Conservation (phyloP, 306 rosid species). For the Vigna angularis region DNA sequence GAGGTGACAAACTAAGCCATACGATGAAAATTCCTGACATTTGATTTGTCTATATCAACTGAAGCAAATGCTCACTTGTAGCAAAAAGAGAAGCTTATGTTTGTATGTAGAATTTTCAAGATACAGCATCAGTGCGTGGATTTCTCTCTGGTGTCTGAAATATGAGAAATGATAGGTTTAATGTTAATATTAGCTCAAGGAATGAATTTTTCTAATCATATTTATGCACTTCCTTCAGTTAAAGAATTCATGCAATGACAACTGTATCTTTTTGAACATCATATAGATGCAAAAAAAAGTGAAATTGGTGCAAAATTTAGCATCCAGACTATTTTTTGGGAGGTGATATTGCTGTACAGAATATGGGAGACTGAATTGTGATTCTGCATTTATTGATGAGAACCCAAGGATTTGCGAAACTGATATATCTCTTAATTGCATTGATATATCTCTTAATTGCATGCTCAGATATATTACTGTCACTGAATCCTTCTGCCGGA, state of each 20-base stretch:
- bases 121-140: conserved; percentile 46
- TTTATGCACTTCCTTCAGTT: conserved; percentile 43
- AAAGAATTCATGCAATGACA: conserved; percentile 46
- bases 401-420: conserved; percentile 43
- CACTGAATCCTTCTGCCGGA: conserved; percentile 36
- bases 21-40: conserved; percentile 36
- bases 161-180: conserved; percentile 33
- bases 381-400: conserved; percentile 46
- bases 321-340: conserved; percentile 42
- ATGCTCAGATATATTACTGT: conserved; percentile 52
- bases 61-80: conserved; percentile 42
- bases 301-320: conserved; percentile 28
- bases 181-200: conserved; percentile 34
- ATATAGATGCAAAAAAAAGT: conserved; percentile 48
- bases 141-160: conserved; percentile 30
- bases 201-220: conserved; percentile 46
- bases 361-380: conserved; percentile 47
- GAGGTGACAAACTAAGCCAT: conserved; percentile 41
- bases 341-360: conserved; percentile 58
- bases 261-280: conserved; percentile 51
- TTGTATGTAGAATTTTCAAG: conserved; percentile 41
- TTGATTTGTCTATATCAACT: conserved; percentile 43
- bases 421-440: conserved; percentile 41
- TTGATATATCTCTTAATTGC: conserved; percentile 43
- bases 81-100: conserved; percentile 42